Evolutionary conservation across 2,329 filamentous ascomycete species (phyloP).

Genomic region (Botrytis pseudocinerea): DNA sequence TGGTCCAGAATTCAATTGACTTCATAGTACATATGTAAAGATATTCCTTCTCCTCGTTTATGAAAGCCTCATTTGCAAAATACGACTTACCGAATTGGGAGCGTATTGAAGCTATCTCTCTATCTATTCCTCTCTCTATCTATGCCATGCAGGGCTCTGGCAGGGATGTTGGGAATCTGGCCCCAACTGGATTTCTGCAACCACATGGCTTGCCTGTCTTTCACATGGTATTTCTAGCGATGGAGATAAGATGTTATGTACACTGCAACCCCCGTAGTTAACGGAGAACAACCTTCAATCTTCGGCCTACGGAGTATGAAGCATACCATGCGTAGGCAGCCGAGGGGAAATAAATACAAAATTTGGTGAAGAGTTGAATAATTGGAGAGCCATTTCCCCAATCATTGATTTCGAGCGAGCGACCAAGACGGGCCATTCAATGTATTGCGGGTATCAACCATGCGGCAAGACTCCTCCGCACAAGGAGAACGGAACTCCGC

Average conservation of each 20-base stretch:
- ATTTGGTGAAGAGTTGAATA: not conserved
- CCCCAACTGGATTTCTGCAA: constrained; percentile 1
- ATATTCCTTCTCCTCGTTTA: not conserved
- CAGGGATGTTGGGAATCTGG: not conserved
- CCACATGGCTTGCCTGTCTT: constrained; percentile 11
- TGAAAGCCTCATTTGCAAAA: not conserved
- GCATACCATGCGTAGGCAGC: not conserved
- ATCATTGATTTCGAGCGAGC: not conserved
- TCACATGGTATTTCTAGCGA: constrained; percentile 1
- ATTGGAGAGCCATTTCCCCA: not conserved
- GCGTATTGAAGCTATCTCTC: not conserved
- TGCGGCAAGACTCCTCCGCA: constrained; percentile 2
- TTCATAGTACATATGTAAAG: not conserved
- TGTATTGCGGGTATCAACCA: not conserved
- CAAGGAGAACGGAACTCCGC: constrained; percentile 4
- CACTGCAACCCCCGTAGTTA: not conserved
- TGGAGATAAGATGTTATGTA: not conserved
- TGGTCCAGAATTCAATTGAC: constrained; percentile 1
- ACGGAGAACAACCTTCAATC: not conserved
- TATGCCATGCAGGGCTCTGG: not conserved
- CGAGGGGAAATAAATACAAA: not conserved
- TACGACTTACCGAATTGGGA: constrained; percentile 4
- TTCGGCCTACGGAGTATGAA: not conserved
- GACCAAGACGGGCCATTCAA: not conserved
- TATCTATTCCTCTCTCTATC: not conserved